phyloP scores from a whole-genome alignment of 2,329 filamentous ascomycete genomes.

The Paracoccidioides lutzii region DNA sequence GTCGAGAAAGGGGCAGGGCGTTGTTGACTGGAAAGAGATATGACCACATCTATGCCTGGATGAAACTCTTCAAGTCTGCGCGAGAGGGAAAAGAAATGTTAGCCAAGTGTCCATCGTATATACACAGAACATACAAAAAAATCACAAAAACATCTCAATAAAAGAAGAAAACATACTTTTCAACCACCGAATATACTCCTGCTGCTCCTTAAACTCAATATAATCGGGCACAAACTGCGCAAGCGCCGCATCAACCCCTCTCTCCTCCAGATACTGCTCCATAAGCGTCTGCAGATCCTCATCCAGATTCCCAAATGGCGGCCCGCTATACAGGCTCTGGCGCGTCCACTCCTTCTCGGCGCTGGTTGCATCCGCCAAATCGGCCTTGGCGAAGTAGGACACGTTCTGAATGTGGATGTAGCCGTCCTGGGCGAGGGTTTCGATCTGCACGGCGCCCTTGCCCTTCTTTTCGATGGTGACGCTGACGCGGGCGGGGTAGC shows the following conservation, averaged over 20 bases:
- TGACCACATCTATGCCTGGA: slow-evolving; percentile 47
- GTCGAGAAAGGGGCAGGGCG: not conserved
- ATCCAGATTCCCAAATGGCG: slow-evolving; percentile 85
- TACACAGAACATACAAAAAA: not conserved
- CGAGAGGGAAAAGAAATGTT: slow-evolving; percentile 13
- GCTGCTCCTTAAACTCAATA: slow-evolving; percentile 97
- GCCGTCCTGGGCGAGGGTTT: slow-evolving; percentile 75
- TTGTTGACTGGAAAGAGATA: not conserved
- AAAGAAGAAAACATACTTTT: slow-evolving; percentile 39
- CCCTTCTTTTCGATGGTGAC: slow-evolving; percentile 79
- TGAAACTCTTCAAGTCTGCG: slow-evolving; percentile 66
- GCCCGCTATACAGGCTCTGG: slow-evolving; percentile 72
- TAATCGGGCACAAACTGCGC: slow-evolving; percentile 90
- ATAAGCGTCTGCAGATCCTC: slow-evolving; percentile 87
- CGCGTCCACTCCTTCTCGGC: slow-evolving; percentile 67
- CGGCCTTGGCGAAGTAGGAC: slow-evolving; percentile 69
- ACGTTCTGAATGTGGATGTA: slow-evolving; percentile 80
- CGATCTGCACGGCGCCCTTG: slow-evolving; percentile 75
- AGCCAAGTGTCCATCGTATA: slow-evolving; percentile 2
- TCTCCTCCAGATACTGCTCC: slow-evolving; percentile 89
- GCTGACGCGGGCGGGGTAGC: slow-evolving; percentile 70
- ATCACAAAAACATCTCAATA: slow-evolving; percentile 27
- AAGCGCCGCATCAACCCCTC: slow-evolving; percentile 74
- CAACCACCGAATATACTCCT: slow-evolving; percentile 88
- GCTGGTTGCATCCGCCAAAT: slow-evolving; percentile 60